Base-by-base conservation (phyloP, 139 green algal species). In the Pleodorina starrii region DNA sequence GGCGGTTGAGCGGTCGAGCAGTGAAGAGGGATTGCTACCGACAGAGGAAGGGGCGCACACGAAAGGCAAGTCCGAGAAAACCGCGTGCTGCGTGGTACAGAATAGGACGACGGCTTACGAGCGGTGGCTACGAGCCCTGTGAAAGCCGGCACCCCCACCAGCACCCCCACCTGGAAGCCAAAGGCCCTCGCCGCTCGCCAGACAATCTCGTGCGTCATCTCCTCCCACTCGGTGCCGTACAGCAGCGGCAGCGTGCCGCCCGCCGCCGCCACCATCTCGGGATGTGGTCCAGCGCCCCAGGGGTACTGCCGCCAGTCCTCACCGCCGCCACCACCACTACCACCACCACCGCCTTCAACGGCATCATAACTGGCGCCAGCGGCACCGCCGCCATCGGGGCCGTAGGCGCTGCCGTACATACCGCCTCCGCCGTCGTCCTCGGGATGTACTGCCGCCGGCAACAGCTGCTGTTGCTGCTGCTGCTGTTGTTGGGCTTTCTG, bases 101-200 rank as follows among this genome's bases (percentile, higher is more conserved):
- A n/a, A n/a, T n/a, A n/a, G n/a, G n/a, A n/a, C n/a, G n/a, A n/a
- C n/a, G n/a, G n/a, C n/a, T n/a, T n/a, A n/a, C n/a, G n/a, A n/a
- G n/a, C n/a, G n/a, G n/a, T n/a, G n/a, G n/a, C n/a, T n/a, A n/a
- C n/a, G n/a, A n/a, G n/a, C n/a, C n/a, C n/a, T n/a, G n/a, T n/a
- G n/a, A n/a, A n/a, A n/a, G n/a, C n/a, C n/a, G n/a, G n/a, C n/a
- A n/a, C n/a, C n/a, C n/a, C n/a, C n/a, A n/a, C n/a, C n/a, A n/a
- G n/a, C n/a, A n/a, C n/a, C n/a, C n/a, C n/a, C 48, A 84, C 75
- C 75, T 84, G 75, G 50, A 84, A 84, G n/a, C 75, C 75, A 35
- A 69, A 84, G 12, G 75, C 32, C 17, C 75, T 42, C 6, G 75
- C 46, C 46, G 69, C 75, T 14, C 75, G 75, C 75, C 75, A 84